phyloP scores from a whole-genome alignment of 805 yeast species.

The Yamadazyma ubonensis region DNA sequence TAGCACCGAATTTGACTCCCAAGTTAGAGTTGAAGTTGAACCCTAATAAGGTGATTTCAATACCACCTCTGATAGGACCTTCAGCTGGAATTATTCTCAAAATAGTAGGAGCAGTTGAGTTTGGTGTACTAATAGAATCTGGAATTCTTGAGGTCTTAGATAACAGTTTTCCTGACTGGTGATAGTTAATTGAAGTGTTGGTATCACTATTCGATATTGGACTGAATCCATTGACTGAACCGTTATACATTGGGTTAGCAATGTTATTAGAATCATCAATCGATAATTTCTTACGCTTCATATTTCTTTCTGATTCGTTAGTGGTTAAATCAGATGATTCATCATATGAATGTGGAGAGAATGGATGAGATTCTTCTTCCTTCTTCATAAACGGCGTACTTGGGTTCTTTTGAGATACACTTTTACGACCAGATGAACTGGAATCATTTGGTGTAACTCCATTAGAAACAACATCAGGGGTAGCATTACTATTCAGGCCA shows the following conservation, averaged over 20 bases:
- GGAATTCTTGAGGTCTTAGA: slow-evolving; percentile 15
- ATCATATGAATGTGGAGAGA: slow-evolving; percentile 64
- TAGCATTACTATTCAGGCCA: slow-evolving; percentile 3
- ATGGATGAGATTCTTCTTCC: slow-evolving; percentile 29
- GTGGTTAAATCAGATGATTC: slow-evolving; percentile 57
- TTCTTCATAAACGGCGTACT: slow-evolving; percentile 11
- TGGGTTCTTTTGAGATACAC: slow-evolving; percentile 7
- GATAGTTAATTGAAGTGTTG: slow-evolving; percentile 22
- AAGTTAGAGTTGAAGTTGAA: slow-evolving; percentile 81
- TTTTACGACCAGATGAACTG: slow-evolving; percentile 1
- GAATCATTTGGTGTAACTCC: slow-evolving; percentile 8
- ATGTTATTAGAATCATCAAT: slow-evolving; percentile 44
- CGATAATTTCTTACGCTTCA: slow-evolving; percentile 50
- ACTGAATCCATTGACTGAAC: slow-evolving; percentile 41
- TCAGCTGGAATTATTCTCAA: slow-evolving; percentile 92
- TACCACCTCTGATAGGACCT: slow-evolving; percentile 95
- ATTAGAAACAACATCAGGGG: neutral
- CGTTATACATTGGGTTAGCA: slow-evolving; percentile 39
- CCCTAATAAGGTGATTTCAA: slow-evolving; percentile 90
- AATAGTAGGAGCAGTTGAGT: slow-evolving; percentile 50
- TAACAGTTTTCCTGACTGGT: slow-evolving; percentile 8
- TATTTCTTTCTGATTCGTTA: slow-evolving; percentile 36
- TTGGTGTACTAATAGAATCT: slow-evolving; percentile 5
- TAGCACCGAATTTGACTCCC: slow-evolving; percentile 81
- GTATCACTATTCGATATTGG: slow-evolving; percentile 48